Conservation (phyloP, 2,329 filamentous ascomycete genomes). For the Fusarium xylarioides region DNA sequence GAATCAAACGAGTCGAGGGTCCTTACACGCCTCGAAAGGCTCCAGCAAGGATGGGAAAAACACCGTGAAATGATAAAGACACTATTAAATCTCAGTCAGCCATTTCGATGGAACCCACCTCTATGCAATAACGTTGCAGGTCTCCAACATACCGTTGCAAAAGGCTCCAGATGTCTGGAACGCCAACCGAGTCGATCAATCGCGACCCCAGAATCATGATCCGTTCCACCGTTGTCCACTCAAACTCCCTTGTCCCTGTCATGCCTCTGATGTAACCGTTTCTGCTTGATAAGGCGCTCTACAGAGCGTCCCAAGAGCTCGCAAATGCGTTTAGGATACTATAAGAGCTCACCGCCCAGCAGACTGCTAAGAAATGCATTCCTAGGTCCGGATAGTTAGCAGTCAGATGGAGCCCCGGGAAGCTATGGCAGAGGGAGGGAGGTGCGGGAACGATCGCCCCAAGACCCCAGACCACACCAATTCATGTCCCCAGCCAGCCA, state of each 20-base stretch:
- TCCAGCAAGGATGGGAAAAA: neutral
- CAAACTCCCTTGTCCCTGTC: conserved; percentile 5
- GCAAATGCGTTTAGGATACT: neutral
- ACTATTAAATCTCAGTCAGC: neutral
- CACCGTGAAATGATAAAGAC: neutral
- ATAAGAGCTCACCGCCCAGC: neutral
- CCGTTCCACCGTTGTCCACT: conserved; percentile 1
- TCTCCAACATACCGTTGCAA: neutral
- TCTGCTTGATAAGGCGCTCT: conserved; percentile 1
- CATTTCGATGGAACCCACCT: conserved; percentile 5
- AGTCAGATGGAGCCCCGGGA: neutral
- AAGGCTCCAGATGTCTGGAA: neutral
- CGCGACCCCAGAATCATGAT: conserved; percentile 9
- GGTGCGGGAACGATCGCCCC: conserved; percentile 49
- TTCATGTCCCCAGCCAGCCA: conserved; percentile 13
- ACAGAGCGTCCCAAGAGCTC: neutral
- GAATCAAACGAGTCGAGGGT: neutral
- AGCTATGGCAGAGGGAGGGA: conserved; percentile 26
- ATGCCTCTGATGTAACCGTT: conserved; percentile 8
- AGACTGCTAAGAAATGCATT: neutral
- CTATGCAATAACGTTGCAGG: neutral
- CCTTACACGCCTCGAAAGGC: neutral
- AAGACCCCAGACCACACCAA: conserved; percentile 44
- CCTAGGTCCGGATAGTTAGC: neutral
- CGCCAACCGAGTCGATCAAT: conserved; percentile 11